A percentile compares a stretch with the other conserved stretches of the same genome.
phyloP scores from a whole-genome alignment of 257 asterid genomes.

The Penstemon davidsonii region DNA sequence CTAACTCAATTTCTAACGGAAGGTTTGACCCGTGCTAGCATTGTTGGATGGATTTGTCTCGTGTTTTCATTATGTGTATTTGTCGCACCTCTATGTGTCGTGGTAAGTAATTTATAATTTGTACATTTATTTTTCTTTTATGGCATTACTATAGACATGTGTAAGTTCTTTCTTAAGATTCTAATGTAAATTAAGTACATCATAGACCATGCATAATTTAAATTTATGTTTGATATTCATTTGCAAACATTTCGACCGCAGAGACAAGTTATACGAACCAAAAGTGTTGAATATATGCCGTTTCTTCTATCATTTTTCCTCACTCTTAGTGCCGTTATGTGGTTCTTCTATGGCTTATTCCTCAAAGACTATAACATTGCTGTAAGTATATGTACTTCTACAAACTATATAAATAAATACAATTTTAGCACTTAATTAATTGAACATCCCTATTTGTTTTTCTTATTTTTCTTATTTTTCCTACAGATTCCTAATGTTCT shows the following conservation, averaged over 20 bases:
- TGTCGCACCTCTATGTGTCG: constrained; percentile 51
- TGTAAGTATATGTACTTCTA: constrained; percentile 29
- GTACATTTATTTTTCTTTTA: neutral
- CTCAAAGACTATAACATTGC: constrained; percentile 54
- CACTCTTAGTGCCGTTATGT: constrained; percentile 52
- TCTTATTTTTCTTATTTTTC: too few relatives aligned
- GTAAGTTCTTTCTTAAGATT: too few relatives aligned
- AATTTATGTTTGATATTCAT: too few relatives aligned
- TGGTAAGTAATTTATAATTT: constrained; percentile 30
- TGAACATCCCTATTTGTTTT: neutral
- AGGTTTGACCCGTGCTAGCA: constrained; percentile 36
- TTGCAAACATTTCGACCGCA: constrained; percentile 18
- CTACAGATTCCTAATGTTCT: constrained; percentile 52
- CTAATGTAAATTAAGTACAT: too few relatives aligned
- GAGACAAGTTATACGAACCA: constrained; percentile 54
- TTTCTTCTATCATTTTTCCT: constrained; percentile 48
- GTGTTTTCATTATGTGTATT: constrained; percentile 50
- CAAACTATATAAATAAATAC: neutral
- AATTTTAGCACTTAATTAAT: neutral
- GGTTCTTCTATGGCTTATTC: constrained; percentile 55
- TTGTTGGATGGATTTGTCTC: constrained; percentile 60
- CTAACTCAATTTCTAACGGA: constrained; percentile 42
- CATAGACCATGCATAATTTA: too few relatives aligned
- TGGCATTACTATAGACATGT: neutral
- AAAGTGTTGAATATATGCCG: constrained; percentile 55